Percentiles rank a stretch among this genome's conserved stretches.
Evolutionary conservation across 805 yeast species (phyloP).

Genomic region (Grigorovia jiainica): DNA sequence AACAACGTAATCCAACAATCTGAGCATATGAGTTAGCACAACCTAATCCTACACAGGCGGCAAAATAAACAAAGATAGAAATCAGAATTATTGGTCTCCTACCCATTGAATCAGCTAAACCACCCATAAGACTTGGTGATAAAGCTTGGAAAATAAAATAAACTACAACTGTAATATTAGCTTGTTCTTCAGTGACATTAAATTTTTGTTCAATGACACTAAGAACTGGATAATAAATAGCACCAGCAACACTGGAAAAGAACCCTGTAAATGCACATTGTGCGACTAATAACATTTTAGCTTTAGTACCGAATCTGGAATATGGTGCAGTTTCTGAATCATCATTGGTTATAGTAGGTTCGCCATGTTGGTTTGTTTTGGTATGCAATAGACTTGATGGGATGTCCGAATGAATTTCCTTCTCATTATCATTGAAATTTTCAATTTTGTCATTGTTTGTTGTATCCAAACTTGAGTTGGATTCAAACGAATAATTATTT

Average conservation of each 20-base stretch:
- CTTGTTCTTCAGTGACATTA: constrained; percentile 43
- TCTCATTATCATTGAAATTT: no score
- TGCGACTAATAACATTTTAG: constrained; percentile 33
- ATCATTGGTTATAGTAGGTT: background rate
- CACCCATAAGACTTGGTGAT: constrained; percentile 62
- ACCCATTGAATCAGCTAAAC: constrained; percentile 61
- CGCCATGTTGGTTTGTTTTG: no score
- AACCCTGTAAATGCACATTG: constrained; percentile 41
- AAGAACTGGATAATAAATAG: constrained; percentile 75
- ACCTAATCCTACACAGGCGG: constrained; percentile 60
- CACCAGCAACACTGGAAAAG: constrained; percentile 64
- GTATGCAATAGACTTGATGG: no score
- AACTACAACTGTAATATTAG: constrained; percentile 66
- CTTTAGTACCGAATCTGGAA: constrained; percentile 36
- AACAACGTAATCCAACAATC: constrained; percentile 53
- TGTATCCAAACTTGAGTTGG: no score
- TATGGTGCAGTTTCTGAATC: constrained; percentile 24
- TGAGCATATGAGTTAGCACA: constrained; percentile 46
- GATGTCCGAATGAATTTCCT: no score
- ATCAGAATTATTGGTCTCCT: constrained; percentile 56
- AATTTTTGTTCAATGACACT: constrained; percentile 48
- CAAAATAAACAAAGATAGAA: constrained; percentile 47
- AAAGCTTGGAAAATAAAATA: constrained; percentile 71
- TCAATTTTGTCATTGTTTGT: no score
- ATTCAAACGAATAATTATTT: no score